Conservation (phyloP, 2,329 filamentous ascomycete genomes). For the Cercospora sp. region DNA sequence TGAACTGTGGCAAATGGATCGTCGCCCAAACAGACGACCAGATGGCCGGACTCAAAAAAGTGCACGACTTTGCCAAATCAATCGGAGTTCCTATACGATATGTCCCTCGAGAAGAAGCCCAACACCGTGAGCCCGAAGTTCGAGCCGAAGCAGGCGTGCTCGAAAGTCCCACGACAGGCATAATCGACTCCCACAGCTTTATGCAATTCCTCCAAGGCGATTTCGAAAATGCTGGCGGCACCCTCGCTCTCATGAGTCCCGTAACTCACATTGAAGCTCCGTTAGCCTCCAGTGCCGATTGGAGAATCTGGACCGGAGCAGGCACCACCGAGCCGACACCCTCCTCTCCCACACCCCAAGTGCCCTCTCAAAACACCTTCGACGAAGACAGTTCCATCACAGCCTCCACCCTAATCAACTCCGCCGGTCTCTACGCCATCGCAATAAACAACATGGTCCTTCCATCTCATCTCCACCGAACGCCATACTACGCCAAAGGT, state of each 20-base stretch:
- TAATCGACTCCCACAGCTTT: constrained; percentile 80
- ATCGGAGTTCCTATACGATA: constrained; percentile 72
- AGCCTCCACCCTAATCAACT: constrained; percentile 77
- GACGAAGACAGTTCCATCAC: constrained; percentile 59
- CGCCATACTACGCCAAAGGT: constrained; percentile 88
- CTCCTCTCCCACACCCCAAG: constrained; percentile 30
- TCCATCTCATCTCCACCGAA: constrained; percentile 55
- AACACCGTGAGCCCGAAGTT: constrained; percentile 70
- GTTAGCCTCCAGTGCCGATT: constrained; percentile 59
- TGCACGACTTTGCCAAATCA: constrained; percentile 55
- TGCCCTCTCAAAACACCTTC: constrained; percentile 38
- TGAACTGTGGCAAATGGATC: constrained; percentile 87
- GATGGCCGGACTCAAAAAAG: constrained; percentile 60
- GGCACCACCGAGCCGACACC: constrained; percentile 25
- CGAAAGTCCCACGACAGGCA: constrained; percentile 84
- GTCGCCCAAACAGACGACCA: constrained; percentile 79
- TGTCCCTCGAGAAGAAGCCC: constrained; percentile 63
- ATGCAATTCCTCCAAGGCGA: constrained; percentile 79
- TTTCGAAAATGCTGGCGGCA: constrained; percentile 75
- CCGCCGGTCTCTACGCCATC: constrained; percentile 77
- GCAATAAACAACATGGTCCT: constrained; percentile 80
- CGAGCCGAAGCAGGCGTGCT: constrained; percentile 70
- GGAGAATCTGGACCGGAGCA: constrained; percentile 61
- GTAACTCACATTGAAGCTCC: constrained; percentile 62
- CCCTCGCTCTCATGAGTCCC: constrained; percentile 66